A percentile compares a stretch with the other conserved stretches of the same genome.
phyloP scores from a whole-genome alignment of 2,329 filamentous ascomycete species.

The Colletotrichum sp. region DNA sequence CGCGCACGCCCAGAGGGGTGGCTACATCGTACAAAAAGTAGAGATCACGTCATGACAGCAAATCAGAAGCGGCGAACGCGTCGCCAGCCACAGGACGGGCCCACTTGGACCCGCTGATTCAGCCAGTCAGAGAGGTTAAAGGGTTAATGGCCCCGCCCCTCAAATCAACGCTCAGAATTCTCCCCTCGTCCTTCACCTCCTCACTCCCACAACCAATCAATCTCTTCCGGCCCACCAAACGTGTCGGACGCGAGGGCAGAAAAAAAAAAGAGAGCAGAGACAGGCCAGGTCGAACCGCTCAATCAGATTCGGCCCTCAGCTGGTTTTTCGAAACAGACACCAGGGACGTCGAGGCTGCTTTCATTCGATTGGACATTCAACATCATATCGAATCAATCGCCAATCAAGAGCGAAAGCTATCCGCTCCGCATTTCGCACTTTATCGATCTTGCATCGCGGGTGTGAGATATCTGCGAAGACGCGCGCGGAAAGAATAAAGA shows the following conservation, averaged over 20 bases:
- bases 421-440: conserved; percentile 15
- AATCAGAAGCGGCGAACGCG: conserved; percentile 14
- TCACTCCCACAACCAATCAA: conserved; percentile 57
- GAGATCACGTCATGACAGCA: conserved; percentile 24
- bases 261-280: conserved; percentile 11
- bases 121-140: conserved; percentile 56
- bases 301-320: conserved; percentile 32
- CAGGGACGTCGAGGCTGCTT: conserved; percentile 3
- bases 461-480: conserved; percentile 3
- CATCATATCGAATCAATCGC: conserved; percentile 13
- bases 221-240: conserved; percentile 41
- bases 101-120: conserved; percentile 46
- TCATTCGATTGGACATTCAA: conserved; percentile 9
- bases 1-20: not conserved
- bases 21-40: not conserved
- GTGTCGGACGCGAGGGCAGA: conserved; percentile 23
- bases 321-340: conserved; percentile 14
- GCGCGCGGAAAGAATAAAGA: not conserved
- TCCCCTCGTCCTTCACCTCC: conserved; percentile 45
- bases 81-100: conserved; percentile 22
- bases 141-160: conserved; percentile 47
- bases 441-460: conserved; percentile 19
- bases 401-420: conserved; percentile 12
- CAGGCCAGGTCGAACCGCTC: conserved; percentile 24
- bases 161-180: conserved; percentile 58